Evolutionary conservation across 176 grass and related monocot genomes (phyloP).

Genomic region (Eleusine indica): DNA sequence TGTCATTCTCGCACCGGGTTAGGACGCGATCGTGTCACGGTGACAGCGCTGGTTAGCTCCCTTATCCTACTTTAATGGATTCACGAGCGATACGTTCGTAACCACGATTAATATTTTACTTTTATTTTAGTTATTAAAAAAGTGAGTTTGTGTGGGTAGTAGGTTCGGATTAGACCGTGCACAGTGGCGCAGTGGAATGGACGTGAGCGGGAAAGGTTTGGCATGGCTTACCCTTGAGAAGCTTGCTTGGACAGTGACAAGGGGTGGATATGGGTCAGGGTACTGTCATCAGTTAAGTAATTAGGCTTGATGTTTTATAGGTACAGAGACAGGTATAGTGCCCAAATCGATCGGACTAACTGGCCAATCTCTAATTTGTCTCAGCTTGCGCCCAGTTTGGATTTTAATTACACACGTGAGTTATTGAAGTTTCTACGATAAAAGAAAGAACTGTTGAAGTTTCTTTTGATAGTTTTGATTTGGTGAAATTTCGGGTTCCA

Average conservation of each 20-base stretch:
- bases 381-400: too few relatives aligned
- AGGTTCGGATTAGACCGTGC: slow-evolving; percentile 4
- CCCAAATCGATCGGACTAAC: too few relatives aligned
- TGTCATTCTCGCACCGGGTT: slow-evolving; percentile 25
- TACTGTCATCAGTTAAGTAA: neutral
- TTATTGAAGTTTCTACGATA: too few relatives aligned
- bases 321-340: neutral
- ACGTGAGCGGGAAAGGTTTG: neutral
- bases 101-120: neutral
- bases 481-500: too few relatives aligned
- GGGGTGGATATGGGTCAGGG: too few relatives aligned
- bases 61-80: neutral
- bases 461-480: too few relatives aligned
- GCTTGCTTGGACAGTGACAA: neutral
- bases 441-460: too few relatives aligned
- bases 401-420: too few relatives aligned
- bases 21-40: neutral
- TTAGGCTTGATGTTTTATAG: neutral
- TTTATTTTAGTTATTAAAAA: neutral
- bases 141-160: neutral
- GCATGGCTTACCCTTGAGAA: neutral
- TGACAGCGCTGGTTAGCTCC: neutral
- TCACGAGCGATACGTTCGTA: neutral
- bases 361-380: too few relatives aligned
- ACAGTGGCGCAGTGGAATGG: neutral